Evolutionary conservation across 805 yeast species (phyloP), one percentile per base, ranked within the genome.

Genomic region (Hanseniaspora valbyensis): DNA sequence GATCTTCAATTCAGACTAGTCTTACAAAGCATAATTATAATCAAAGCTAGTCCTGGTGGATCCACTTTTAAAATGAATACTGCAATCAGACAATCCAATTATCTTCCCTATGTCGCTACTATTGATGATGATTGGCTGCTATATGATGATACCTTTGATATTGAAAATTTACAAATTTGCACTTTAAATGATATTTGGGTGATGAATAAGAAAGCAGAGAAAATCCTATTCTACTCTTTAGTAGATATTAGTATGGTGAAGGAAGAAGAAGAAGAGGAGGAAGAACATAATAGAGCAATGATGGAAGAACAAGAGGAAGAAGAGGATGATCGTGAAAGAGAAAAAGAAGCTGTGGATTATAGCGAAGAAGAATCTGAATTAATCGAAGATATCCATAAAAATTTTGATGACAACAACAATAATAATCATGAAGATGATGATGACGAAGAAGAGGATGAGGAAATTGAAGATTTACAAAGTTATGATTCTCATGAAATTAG

Each of bases 61-160:
- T 60, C 18, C 56, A 53, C 49, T 14, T 49, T 41, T 21, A 49
- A 29, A 14, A 34, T 42, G 34, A 8, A 49, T 32, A 65, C 68
- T 1, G 67, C 66, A 1, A 61, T 65, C 2, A 60, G 66, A 43
- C 66, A 65, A 48, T 57, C 59, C 7, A 55, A 56, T 33, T 59
- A 58, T 42, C 59, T 57, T 32, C 60, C 61, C 1, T 55, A 57
- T 19, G 57, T 53, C 8, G 66, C 67, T 4, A 57, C 60, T 53
- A 58, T 65, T 34, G 61, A 61, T 14, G 72, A 69, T 43, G 71
- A 69, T 41, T 69, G 73, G 73, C 54, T 69, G 13, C 53, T 69
- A 4, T 69, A 69, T 49, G 73, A 69, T 54, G 59, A 65, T 3
- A 54, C 59, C 1, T 69, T 68, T 52, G 61, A 68, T 12, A 55